Base-by-base conservation (phyloP, 306 rosid species). In the Prinsepia uniflora region DNA sequence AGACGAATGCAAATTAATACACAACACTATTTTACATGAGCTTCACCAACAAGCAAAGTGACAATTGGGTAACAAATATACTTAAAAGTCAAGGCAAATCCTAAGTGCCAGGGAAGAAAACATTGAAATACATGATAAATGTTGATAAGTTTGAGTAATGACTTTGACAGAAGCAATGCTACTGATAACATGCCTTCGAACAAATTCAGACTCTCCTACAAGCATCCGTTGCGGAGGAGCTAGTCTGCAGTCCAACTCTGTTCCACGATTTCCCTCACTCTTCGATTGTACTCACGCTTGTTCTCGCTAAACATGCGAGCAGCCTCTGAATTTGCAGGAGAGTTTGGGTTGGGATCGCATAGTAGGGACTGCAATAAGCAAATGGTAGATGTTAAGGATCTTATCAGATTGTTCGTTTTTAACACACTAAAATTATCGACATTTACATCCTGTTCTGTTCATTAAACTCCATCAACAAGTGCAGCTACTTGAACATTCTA, bases 181-280 rank as follows among this genome's bases (percentile, higher is more conserved):
- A 71, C 72, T 73, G 20, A 55, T 74, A 74, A 67, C 81, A 66
- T 63, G 71, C 67, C 80, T 79, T 72, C 71, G 61, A 56, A 76
- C 72, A 73, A 62, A 63, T 73, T 36, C 54, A 19, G 52, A 42
- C 74, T 14, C 67, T 62, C 74, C 70, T 56, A 19, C 50, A 47
- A 58, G 52, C 69, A 63, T 64, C 57, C 53, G 3, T 2, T 36
- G 61, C 42, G 60, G 53, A 39, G 65, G 66, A 30, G 62, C 82
- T 86, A 88, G 77, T 92, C 96, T 0, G 98, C 98, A 18, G 98
- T 92, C 98, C 98, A 92, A 74, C 98, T 92, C 87, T 89, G 96
- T 83, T 92, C 98, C 81, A 92, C 98, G 19, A 85, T 85, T 72
- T 92, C 96, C 73, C 98, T 78, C 45, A 92, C 95, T 83, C 90